Evolutionary conservation across 1,284 basidiomycete genomes (phyloP).

Genomic region (Paramarasmius palmivorus): DNA sequence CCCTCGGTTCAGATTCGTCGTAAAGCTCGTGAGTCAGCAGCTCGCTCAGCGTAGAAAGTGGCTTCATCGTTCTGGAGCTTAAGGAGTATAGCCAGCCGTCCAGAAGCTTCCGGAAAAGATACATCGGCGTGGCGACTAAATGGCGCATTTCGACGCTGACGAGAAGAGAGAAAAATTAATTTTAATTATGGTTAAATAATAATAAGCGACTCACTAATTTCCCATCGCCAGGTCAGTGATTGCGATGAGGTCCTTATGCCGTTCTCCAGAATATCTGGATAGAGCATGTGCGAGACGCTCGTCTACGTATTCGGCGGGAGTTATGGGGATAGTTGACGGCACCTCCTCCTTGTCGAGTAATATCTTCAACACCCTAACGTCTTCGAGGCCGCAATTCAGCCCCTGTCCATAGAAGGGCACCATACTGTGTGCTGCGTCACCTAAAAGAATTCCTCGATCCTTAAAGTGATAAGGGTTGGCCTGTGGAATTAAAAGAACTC

Average conservation of each 20-base stretch:
- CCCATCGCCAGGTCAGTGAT: constrained; percentile 92
- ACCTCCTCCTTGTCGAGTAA: constrained; percentile 75
- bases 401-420: constrained; percentile 99
- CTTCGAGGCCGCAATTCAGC: constrained; percentile 96
- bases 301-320: constrained; percentile 43
- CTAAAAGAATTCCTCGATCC: constrained; percentile 86
- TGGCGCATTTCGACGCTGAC: constrained; percentile 92
- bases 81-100: constrained; percentile 76
- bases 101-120: constrained; percentile 80
- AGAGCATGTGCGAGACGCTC: constrained; percentile 66
- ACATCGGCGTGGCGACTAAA: constrained; percentile 80
- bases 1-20: constrained; percentile 53
- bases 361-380: constrained; percentile 86
- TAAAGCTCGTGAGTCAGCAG: constrained; percentile 52
- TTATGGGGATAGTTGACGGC: constrained; percentile 33
- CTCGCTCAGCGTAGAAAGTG: constrained; percentile 40
- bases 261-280: constrained; percentile 73
- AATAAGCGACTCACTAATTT: constrained; percentile 79
- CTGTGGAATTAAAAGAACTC: constrained; percentile 37
- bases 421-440: constrained; percentile 97
- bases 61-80: constrained; percentile 47
- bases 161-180: constrained; percentile 5
- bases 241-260: constrained; percentile 87
- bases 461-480: constrained; percentile 88
- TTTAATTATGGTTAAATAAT: constrained; percentile 7